Percentiles rank a stretch among this genome's conserved stretches.
phyloP scores from a whole-genome alignment of 1,284 basidiomycete genomes.

The Trichosporon sp. region DNA sequence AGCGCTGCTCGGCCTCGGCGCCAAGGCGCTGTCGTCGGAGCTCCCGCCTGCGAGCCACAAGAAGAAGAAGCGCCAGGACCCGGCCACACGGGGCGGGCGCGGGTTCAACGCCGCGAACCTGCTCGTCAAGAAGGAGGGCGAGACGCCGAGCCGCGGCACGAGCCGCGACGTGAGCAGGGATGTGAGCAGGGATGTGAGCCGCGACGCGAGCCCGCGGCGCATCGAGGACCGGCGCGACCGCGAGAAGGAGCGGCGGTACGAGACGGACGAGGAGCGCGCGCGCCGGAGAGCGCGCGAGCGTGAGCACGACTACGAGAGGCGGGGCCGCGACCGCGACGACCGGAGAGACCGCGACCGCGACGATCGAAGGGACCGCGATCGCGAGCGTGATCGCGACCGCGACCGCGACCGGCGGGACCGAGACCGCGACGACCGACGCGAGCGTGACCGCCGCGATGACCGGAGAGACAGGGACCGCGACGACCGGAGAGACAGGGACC shows the following conservation, averaged over 20 bases:
- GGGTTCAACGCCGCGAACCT: slow-evolving; percentile 42
- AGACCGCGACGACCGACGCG: slow-evolving; percentile 5
- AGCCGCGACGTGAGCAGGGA: slow-evolving; percentile 19
- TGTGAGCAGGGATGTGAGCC: slow-evolving; percentile 27
- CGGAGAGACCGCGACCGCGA: slow-evolving; percentile 16
- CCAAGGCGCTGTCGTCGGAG: slow-evolving; percentile 57
- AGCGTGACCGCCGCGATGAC: not conserved
- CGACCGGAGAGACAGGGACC: not conserved
- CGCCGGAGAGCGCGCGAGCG: slow-evolving; percentile 34
- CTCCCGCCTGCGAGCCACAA: slow-evolving; percentile 29
- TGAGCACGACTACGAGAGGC: slow-evolving; percentile 16
- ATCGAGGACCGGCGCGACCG: slow-evolving; percentile 18
- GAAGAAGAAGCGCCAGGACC: slow-evolving; percentile 28
- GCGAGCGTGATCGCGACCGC: slow-evolving; percentile 6
- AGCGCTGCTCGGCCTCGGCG: slow-evolving; percentile 81
- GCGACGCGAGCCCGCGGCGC: slow-evolving; percentile 21
- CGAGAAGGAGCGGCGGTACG: slow-evolving; percentile 18
- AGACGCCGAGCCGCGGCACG: slow-evolving; percentile 12
- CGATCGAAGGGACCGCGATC: not conserved
- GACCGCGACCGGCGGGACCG: slow-evolving; percentile 23
- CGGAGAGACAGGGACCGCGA: slow-evolving; percentile 5
- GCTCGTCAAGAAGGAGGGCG: slow-evolving; percentile 23
- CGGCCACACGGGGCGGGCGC: slow-evolving; percentile 37
- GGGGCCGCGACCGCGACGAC: slow-evolving; percentile 25
- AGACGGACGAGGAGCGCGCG: slow-evolving; percentile 36